phyloP scores from a whole-genome alignment of 1,284 basidiomycete species.

The Wallemia ichthyophaga region DNA sequence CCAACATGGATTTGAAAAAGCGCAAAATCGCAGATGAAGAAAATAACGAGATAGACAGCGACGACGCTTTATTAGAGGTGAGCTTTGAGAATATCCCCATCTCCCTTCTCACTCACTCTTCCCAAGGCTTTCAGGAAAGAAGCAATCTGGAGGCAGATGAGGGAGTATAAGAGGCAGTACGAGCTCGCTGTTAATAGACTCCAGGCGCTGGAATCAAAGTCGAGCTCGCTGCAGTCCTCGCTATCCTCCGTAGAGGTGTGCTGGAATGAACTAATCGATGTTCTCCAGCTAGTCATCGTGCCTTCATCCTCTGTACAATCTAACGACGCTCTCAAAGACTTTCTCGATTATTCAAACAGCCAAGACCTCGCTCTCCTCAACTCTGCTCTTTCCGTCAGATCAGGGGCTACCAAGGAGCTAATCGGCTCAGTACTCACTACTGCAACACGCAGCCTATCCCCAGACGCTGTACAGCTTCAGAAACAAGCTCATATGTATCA shows the following conservation, averaged over 20 bases:
- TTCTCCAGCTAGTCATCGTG: not conserved
- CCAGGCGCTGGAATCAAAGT: slow-evolving; percentile 38
- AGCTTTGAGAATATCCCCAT: not conserved
- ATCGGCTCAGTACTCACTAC: not conserved
- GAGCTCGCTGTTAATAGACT: slow-evolving; percentile 36
- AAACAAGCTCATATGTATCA: not conserved
- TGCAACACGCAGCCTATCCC: not conserved
- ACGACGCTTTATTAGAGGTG: slow-evolving; percentile 1
- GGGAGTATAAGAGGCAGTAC: slow-evolving; percentile 53
- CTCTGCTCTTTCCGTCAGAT: not conserved
- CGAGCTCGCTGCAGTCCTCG: slow-evolving; percentile 41
- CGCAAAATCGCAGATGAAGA: not conserved
- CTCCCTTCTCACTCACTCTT: not conserved
- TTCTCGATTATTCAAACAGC: not conserved
- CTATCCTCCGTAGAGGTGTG: slow-evolving; percentile 57
- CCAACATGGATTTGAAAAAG: not conserved
- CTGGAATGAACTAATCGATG: slow-evolving; percentile 41
- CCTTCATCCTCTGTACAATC: not conserved
- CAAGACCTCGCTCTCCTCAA: not conserved
- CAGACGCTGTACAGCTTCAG: not conserved
- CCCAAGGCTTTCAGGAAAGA: slow-evolving; percentile 52
- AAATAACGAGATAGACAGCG: not conserved
- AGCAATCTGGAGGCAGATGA: slow-evolving; percentile 73
- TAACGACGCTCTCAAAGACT: not conserved
- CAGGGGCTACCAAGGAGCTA: not conserved